A percentile compares a stretch with the other conserved stretches of the same genome.
Conservation (phyloP, 176 grass and related monocot species). For the Rhynchospora tenuis region DNA sequence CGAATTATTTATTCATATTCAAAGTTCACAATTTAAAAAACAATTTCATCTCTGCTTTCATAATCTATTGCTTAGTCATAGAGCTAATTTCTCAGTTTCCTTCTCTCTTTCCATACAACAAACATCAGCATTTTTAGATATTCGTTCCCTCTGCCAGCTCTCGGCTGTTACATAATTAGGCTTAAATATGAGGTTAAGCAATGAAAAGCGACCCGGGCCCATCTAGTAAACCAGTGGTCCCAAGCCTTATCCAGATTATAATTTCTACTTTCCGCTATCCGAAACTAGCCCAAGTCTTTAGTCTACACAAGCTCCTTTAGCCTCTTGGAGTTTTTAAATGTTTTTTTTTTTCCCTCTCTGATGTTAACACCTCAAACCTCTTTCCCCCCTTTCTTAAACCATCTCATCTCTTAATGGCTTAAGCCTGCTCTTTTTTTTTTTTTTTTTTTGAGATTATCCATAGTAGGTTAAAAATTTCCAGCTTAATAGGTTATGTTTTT, state of each 20-base stretch:
- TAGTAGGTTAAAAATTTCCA: not conserved
- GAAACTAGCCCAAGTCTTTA: too few species aligned
- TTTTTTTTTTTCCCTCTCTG: not conserved
- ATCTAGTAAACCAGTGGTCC: not conserved
- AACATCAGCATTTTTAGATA: not conserved
- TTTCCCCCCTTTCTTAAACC: not conserved
- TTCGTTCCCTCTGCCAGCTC: too few species aligned
- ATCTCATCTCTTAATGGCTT: too few species aligned
- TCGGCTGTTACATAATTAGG: too few species aligned
- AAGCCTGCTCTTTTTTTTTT: not conserved
- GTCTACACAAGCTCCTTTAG: too few species aligned
- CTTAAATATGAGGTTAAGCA: not conserved
- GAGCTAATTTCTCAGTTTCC: too few species aligned
- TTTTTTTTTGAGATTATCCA: not conserved
- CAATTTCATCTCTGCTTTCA: too few species aligned
- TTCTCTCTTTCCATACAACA: not conserved
- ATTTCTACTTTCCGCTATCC: not conserved
- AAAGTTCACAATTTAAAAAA: too few species aligned
- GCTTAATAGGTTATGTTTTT: too few species aligned
- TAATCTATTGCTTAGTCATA: too few species aligned
- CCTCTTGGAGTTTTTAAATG: not conserved
- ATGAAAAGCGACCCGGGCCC: not conserved
- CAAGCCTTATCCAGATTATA: not conserved
- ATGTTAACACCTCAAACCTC: not conserved
- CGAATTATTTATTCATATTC: too few species aligned